Percentiles rank a stretch among this genome's conserved stretches.
These are phyloP conservation scores for Sporothrix phasma DNA, from an alignment of 2,329 filamentous ascomycete species.

Conservation along the genomic window DNA sequence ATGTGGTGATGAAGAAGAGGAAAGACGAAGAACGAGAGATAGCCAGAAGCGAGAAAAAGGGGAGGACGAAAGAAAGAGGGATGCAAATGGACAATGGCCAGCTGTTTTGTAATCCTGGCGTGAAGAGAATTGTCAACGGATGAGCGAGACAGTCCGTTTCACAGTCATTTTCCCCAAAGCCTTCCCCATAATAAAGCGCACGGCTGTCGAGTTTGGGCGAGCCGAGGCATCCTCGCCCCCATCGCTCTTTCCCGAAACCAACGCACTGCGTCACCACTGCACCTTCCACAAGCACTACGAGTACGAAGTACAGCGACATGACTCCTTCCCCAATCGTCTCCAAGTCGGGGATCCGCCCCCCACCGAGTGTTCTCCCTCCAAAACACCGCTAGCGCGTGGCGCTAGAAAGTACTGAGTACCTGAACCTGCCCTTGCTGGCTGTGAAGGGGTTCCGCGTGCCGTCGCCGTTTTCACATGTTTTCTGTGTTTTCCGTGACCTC, in stretches of 20 bases:
- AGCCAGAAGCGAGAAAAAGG: background rate
- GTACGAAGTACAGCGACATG: no score
- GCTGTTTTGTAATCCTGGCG: constrained; percentile 5
- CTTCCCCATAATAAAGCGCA: constrained; percentile 8
- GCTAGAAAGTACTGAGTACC: constrained; percentile 8
- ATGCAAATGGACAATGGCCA: background rate
- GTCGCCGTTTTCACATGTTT: constrained; percentile 6
- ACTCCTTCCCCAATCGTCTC: constrained; percentile 6
- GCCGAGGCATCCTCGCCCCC: constrained; percentile 14
- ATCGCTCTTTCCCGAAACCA: background rate
- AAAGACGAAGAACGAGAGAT: background rate
- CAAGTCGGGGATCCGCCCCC: constrained; percentile 10
- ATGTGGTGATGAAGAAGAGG: background rate
- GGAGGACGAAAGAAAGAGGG: background rate
- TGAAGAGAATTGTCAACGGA: background rate
- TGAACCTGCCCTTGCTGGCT: background rate
- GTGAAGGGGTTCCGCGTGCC: no score
- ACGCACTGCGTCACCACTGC: constrained; percentile 12
- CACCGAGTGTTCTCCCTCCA: background rate
- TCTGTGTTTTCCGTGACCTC: background rate
- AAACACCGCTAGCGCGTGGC: constrained; percentile 3
- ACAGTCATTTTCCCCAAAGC: background rate
- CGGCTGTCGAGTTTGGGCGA: background rate
- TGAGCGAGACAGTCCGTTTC: background rate
- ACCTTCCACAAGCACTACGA: no score